Evolutionary conservation across 495 filamentous ascomycete species (phyloP).

Genomic region (Xylaria castorea): DNA sequence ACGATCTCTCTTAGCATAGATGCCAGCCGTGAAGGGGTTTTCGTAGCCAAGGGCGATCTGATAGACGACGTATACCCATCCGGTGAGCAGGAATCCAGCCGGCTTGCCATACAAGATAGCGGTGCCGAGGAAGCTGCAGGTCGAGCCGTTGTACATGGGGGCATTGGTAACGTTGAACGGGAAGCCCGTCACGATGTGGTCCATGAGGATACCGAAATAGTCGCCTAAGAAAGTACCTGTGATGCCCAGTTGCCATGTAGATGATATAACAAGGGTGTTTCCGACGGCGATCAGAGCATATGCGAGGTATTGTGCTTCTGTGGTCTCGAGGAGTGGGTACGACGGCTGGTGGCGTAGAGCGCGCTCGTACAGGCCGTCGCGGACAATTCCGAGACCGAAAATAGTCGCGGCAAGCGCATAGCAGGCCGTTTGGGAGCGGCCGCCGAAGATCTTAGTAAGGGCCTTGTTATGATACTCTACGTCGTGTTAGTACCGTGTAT

Average conservation of each 20-base stretch:
- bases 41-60: constrained; percentile 85
- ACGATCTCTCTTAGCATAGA: constrained; percentile 88
- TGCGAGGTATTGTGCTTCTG: constrained; percentile 62
- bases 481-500: not conserved
- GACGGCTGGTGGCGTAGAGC: constrained; percentile 81
- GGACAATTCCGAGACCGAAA: constrained; percentile 87
- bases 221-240: constrained; percentile 97
- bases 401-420: constrained; percentile 88
- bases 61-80: constrained; percentile 78
- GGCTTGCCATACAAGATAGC: constrained; percentile 90
- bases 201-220: constrained; percentile 99
- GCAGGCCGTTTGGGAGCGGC: constrained; percentile 81
- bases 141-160: constrained; percentile 96
- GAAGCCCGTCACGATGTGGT: constrained; percentile 88
- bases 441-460: constrained; percentile 84
- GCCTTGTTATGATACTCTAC: constrained; percentile 89
- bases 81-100: constrained; percentile 80
- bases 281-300: constrained; percentile 74
- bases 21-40: constrained; percentile 95
- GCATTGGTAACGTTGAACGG: constrained; percentile 92
- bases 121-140: constrained; percentile 87
- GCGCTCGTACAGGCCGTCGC: constrained; percentile 77
- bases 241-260: constrained; percentile 91
- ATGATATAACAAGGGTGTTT: constrained; percentile 84
- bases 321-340: constrained; percentile 64